Evolutionary conservation across 768 basidiomycete species (phyloP), one percentile per base, ranked within the genome.

Genomic region (Leccinum arenicola): DNA sequence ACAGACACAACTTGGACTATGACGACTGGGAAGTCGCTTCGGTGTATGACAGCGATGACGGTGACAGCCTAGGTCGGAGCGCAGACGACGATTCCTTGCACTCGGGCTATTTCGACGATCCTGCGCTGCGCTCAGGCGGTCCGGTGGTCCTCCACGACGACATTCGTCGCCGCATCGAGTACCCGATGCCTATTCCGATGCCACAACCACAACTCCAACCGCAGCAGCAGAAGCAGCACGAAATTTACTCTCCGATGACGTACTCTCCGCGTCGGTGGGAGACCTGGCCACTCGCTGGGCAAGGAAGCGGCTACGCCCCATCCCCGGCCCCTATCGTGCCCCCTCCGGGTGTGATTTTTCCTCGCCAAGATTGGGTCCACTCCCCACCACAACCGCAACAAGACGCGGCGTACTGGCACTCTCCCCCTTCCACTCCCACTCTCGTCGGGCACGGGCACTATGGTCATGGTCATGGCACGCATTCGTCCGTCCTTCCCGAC

Each of bases 11-110:
- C 36, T 25, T 53, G 40, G 19, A 55, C 36, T 56, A 64, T 49
- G 61, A 66, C 27, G 70, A 71, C 59, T 71, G 70, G 70, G 70
- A 71, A 55, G 58, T 72, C 52, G 70, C 68, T 19, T 71, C 70
- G 33, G 61, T 66, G 25, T 71, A 71, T 54, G 60, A 64, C 48
- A 71, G 70, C 56, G 70, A 71, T 60, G 70, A 68, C 56, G 64
- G 70, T 59, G 64, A 61, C 49, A 72, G 64, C 31, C 33, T 64
- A 19, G 67, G 63, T 7, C 61, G 66, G 15, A 72, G 70, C 45
- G 55, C 19, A 52, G 68, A 58, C 51, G 27, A 59, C 27, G 66
- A 61, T 11, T 62, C 66, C 11, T 40, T 52, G 52, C 56, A 56
- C 12, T 51, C 64, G 15, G 43, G 33, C 17, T 54, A 58, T 23